Conservation (phyloP, 2,329 filamentous ascomycete genomes). For the Paecilomyces sp. region DNA sequence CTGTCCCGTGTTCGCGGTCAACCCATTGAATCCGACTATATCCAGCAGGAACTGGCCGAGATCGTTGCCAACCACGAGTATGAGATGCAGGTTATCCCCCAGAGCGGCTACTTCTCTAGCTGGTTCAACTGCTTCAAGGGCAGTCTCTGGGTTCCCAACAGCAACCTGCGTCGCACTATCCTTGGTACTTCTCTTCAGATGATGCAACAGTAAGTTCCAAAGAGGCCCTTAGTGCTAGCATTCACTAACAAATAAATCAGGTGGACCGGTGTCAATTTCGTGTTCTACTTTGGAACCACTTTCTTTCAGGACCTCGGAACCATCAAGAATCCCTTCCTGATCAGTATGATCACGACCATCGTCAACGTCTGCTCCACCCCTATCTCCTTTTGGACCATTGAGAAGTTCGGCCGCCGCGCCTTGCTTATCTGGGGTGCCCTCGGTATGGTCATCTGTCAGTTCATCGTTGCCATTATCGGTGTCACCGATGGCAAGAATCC, state of each 20-base stretch:
- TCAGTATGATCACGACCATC: slow-evolving; percentile 76
- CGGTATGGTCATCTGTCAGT: slow-evolving; percentile 81
- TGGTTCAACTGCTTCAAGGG: slow-evolving; percentile 63
- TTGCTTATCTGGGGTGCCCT: slow-evolving; percentile 72
- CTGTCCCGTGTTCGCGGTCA: slow-evolving; percentile 69
- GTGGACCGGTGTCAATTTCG: slow-evolving; percentile 83
- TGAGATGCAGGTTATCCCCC: slow-evolving; percentile 62
- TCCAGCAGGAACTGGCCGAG: slow-evolving; percentile 73
- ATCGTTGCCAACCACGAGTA: slow-evolving; percentile 87
- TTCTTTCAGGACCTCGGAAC: slow-evolving; percentile 73
- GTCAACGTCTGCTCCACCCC: slow-evolving; percentile 85
- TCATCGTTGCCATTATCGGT: slow-evolving; percentile 74
- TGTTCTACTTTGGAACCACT: slow-evolving; percentile 79
- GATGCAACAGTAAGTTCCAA: slow-evolving; percentile 57
- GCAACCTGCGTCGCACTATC: slow-evolving; percentile 59
- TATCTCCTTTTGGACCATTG: slow-evolving; percentile 79
- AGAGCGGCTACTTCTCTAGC: slow-evolving; percentile 56
- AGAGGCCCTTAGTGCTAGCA: no score
- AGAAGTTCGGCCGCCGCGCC: slow-evolving; percentile 70
- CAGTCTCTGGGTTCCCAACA: slow-evolving; percentile 45
- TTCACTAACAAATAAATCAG: not conserved
- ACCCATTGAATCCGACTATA: slow-evolving; percentile 62
- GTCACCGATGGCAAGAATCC: slow-evolving; percentile 48
- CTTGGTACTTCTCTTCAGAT: slow-evolving; percentile 68
- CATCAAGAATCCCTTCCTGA: slow-evolving; percentile 70